These are phyloP conservation scores for Epichloe baconii DNA, from an alignment of 2,329 filamentous ascomycete genomes.

Conservation along the genomic window DNA sequence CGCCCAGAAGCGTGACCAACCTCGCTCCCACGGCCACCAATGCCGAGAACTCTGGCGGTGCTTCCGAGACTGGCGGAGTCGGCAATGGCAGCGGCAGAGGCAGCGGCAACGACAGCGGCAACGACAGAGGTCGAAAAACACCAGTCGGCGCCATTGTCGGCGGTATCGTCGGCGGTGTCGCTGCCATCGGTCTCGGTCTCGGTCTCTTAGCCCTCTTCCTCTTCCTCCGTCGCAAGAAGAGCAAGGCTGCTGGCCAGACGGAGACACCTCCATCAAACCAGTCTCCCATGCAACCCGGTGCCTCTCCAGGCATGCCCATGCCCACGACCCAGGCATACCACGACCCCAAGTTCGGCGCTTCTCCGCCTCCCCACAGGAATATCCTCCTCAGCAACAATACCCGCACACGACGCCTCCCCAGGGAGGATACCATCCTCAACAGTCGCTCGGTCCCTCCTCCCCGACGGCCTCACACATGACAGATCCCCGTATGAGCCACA, in stretches of 20 bases:
- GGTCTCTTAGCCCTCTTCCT: conserved; percentile 18
- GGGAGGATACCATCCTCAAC: conserved; percentile 9
- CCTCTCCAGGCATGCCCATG: conserved; percentile 1
- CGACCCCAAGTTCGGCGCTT: conserved; percentile 14
- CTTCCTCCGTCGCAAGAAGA: conserved; percentile 18
- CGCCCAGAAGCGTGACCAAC: background rate
- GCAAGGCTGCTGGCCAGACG: conserved; percentile 5
- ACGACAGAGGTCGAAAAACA: conserved; percentile 7
- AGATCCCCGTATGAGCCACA: conserved; percentile 11
- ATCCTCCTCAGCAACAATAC: conserved; percentile 13
- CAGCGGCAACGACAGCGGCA: background rate
- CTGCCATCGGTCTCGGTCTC: conserved; percentile 19
- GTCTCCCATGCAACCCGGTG: conserved; percentile 1
- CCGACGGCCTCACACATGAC: conserved; percentile 7
- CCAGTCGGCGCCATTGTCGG: conserved; percentile 25
- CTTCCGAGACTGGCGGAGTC: background rate
- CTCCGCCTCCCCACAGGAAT: conserved; percentile 6
- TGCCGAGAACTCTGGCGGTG: background rate
- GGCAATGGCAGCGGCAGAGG: background rate
- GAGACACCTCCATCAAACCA: conserved; percentile 1
- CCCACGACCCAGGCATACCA: conserved; percentile 10
- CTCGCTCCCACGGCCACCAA: conserved; percentile 1
- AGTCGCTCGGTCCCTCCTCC: conserved; percentile 6
- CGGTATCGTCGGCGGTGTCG: conserved; percentile 25
- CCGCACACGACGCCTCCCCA: conserved; percentile 2